Evolutionary conservation across 257 asterid genomes (phyloP).

Genomic region (Handroanthus guayacan): DNA sequence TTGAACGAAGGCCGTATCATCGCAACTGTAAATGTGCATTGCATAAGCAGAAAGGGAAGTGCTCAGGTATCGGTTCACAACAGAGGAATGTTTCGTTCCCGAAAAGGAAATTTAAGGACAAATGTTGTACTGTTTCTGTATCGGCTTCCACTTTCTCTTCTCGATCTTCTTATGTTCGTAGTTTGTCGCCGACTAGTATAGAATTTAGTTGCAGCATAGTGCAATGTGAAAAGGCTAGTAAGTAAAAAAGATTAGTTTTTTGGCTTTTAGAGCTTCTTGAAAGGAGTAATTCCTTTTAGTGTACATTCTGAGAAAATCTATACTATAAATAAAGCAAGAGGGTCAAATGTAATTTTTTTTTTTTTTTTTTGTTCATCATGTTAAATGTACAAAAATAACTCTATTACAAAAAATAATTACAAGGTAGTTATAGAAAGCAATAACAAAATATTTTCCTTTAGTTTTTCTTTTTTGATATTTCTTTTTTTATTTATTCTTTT

Average conservation of each 20-base stretch:
- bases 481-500: too few relatives aligned
- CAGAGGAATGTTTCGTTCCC: slow-evolving; percentile 35
- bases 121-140: background rate
- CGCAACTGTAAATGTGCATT: slow-evolving; percentile 43
- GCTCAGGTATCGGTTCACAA: slow-evolving; percentile 11
- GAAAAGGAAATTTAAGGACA: slow-evolving; percentile 13
- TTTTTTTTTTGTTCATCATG: too few relatives aligned
- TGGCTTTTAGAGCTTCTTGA: too few relatives aligned
- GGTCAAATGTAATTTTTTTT: too few relatives aligned
- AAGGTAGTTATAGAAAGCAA: too few relatives aligned
- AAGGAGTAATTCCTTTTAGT: too few relatives aligned
- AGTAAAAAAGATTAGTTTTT: background rate
- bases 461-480: too few relatives aligned
- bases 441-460: too few relatives aligned
- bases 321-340: too few relatives aligned
- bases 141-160: slow-evolving; percentile 31
- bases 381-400: too few relatives aligned
- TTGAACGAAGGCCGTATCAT: slow-evolving; percentile 52
- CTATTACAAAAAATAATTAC: too few relatives aligned
- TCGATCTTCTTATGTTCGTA: slow-evolving; percentile 15
- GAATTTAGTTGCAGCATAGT: background rate
- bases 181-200: slow-evolving; percentile 18
- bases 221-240: slow-evolving; percentile 7
- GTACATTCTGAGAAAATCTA: too few relatives aligned
- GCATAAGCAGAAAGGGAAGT: slow-evolving; percentile 34